Conservation (phyloP, 495 filamentous ascomycete species). For the Talaromyces borbonicus region DNA sequence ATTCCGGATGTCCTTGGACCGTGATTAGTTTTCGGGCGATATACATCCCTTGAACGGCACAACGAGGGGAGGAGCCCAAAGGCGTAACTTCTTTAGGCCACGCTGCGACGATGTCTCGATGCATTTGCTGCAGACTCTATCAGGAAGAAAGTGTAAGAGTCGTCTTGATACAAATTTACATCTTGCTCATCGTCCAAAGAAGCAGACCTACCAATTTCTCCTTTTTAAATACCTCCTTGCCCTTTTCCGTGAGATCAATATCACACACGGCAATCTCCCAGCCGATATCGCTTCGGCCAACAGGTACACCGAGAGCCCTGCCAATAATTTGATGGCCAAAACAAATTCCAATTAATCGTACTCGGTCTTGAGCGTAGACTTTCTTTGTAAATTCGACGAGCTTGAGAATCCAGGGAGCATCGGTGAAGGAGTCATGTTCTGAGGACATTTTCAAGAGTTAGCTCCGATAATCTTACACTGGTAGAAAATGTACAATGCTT, state of each 20-base stretch:
- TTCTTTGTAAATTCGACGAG: conserved; percentile 61
- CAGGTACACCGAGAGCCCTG: conserved; percentile 58
- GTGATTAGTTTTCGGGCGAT: conserved; percentile 54
- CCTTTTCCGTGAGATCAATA: conserved; percentile 57
- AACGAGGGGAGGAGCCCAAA: conserved; percentile 57
- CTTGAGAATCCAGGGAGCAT: conserved; percentile 64
- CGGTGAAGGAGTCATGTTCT: conserved; percentile 55
- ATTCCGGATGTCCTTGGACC: conserved; percentile 90
- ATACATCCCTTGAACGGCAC: conserved; percentile 77
- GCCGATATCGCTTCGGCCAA: conserved; percentile 54
- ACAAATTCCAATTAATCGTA: conserved; percentile 71
- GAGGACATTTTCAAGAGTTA: neutral
- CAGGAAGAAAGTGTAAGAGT: neutral
- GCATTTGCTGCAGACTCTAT: conserved; percentile 86
- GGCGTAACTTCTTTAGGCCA: conserved; percentile 51
- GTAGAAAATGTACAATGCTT: neutral
- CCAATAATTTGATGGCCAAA: conserved; percentile 90
- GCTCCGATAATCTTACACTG: too few relatives aligned
- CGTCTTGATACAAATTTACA: conserved; percentile 1
- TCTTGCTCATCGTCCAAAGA: neutral
- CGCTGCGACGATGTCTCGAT: conserved; percentile 65
- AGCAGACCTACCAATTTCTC: conserved; percentile 51
- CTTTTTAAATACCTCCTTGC: conserved; percentile 61
- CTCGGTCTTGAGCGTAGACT: conserved; percentile 44
- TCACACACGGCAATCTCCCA: conserved; percentile 78